Evolutionary conservation across 164 flowering plant genomes (phyloP).

Genomic region (Tinospora cordifolia): DNA sequence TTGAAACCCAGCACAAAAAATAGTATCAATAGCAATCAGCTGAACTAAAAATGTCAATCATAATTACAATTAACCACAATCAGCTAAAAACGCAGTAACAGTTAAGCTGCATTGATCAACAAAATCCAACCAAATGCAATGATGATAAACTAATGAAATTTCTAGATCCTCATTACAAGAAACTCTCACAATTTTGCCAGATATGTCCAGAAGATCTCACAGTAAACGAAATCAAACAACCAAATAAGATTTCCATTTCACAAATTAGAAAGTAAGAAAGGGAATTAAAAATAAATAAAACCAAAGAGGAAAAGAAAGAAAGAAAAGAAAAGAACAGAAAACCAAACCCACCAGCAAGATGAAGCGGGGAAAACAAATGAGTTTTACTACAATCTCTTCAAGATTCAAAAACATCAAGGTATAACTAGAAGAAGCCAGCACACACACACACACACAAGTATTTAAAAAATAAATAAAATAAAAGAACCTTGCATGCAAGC

Average conservation of each 20-base stretch:
- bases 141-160: too few relatives aligned
- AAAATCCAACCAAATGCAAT: not conserved
- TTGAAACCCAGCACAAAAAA: not conserved
- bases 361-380: not conserved
- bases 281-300: too few relatives aligned
- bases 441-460: not conserved
- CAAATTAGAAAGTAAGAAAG: not conserved
- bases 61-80: not conserved
- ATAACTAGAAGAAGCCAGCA: too few relatives aligned
- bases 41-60: not conserved
- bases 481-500: not conserved
- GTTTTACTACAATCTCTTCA: not conserved
- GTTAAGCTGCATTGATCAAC: not conserved
- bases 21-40: not conserved
- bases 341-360: too few relatives aligned
- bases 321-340: too few relatives aligned
- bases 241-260: not conserved
- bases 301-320: not conserved
- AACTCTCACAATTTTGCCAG: not conserved
- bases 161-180: not conserved
- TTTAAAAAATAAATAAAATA: not conserved
- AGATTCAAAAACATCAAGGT: not conserved
- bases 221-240: not conserved
- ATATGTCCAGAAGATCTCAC: not conserved
- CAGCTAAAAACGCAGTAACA: not conserved